phyloP scores from a whole-genome alignment of 2,329 filamentous ascomycete genomes.

The Diaporthe citri region DNA sequence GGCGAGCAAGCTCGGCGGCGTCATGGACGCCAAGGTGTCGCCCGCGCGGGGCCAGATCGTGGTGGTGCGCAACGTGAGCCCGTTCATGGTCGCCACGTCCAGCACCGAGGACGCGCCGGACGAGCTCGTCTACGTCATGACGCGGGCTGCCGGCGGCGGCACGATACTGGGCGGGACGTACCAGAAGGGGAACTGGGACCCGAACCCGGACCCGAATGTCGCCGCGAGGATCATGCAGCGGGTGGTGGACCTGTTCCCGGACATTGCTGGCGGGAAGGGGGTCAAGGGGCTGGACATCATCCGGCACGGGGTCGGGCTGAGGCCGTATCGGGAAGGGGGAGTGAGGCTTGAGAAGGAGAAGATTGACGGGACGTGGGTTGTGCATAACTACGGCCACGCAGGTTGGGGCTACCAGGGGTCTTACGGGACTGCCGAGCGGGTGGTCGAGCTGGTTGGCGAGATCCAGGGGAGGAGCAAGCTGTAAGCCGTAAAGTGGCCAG shows the following conservation, averaged over 20 bases:
- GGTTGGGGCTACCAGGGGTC: slow-evolving; percentile 81
- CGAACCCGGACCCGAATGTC: slow-evolving; percentile 82
- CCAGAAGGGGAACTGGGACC: slow-evolving; percentile 83
- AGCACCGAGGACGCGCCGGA: slow-evolving; percentile 80
- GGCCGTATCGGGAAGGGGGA: slow-evolving; percentile 80
- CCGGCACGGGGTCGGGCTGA: slow-evolving; percentile 84
- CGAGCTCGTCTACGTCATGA: slow-evolving; percentile 86
- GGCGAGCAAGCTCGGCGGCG: slow-evolving; percentile 82
- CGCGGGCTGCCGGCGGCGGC: slow-evolving; percentile 81
- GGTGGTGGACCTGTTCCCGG: slow-evolving; percentile 73
- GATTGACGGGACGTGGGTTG: slow-evolving; percentile 74
- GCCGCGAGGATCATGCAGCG: slow-evolving; percentile 87
- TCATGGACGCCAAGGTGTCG: slow-evolving; percentile 78
- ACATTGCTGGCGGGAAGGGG: slow-evolving; percentile 73
- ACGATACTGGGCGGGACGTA: slow-evolving; percentile 90
- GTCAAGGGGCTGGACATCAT: slow-evolving; percentile 81
- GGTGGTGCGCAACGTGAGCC: slow-evolving; percentile 82
- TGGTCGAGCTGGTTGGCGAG: slow-evolving; percentile 75
- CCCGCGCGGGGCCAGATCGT: slow-evolving; percentile 88
- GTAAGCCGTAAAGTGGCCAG: not conserved
- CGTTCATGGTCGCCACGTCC: slow-evolving; percentile 76
- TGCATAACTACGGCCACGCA: slow-evolving; percentile 85
- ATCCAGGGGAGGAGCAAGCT: slow-evolving; percentile 53
- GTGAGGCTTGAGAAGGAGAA: slow-evolving; percentile 81
- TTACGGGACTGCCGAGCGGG: slow-evolving; percentile 78